Conservation (phyloP, 176 grass and related monocot genomes). For the Rhynchospora tenuis region DNA sequence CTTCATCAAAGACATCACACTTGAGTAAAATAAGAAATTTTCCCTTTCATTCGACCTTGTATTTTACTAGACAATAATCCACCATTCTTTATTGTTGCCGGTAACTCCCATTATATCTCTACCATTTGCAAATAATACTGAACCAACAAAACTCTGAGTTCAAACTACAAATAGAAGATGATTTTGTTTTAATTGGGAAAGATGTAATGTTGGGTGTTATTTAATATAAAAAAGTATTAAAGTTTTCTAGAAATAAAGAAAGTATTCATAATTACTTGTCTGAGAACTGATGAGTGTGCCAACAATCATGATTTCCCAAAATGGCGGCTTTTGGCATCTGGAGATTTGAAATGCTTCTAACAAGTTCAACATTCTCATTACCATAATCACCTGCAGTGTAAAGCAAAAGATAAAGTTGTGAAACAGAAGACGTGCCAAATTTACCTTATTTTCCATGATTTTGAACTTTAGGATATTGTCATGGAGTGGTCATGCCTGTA, state of each 20-base stretch:
- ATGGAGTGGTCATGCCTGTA: constrained; percentile 43
- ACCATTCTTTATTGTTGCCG: background rate
- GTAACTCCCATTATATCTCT: background rate
- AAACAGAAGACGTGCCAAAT: background rate
- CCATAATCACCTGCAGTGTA: constrained; percentile 75
- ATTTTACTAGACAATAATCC: background rate
- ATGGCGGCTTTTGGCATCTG: constrained; percentile 75
- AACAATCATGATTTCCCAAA: constrained; percentile 96
- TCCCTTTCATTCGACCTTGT: background rate
- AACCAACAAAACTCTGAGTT: background rate
- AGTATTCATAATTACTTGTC: constrained; percentile 53
- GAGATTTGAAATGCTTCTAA: constrained; percentile 84
- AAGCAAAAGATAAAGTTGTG: background rate
- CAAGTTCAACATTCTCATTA: constrained; percentile 92
- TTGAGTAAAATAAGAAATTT: background rate
- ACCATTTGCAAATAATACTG: background rate
- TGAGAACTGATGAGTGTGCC: constrained; percentile 78
- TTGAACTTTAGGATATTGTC: background rate
- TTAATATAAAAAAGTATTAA: background rate
- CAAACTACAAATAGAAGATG: background rate
- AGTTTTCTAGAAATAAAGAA: background rate
- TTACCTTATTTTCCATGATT: background rate
- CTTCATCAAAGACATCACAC: constrained; percentile 12
- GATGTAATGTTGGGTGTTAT: background rate
- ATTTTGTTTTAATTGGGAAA: background rate